Evolutionary conservation across 495 filamentous ascomycete species (phyloP).

Genomic region (Venustampulla echinocandica): DNA sequence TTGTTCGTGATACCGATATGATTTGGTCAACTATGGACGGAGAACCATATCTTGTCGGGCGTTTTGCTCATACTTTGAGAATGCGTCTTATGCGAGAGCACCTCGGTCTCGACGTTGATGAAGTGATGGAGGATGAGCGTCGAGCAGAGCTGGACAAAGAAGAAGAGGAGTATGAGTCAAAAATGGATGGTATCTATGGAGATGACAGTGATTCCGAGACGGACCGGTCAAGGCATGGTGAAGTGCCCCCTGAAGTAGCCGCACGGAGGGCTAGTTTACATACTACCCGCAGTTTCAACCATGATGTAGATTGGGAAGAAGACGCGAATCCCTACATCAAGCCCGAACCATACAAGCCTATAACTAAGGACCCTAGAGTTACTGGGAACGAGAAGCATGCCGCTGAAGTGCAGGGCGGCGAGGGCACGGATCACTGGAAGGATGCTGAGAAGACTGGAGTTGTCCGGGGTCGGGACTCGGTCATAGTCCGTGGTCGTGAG

Average conservation of each 20-base stretch:
- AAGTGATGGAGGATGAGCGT: constrained; percentile 73
- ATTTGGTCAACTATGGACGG: constrained; percentile 88
- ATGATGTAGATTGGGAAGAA: constrained; percentile 48
- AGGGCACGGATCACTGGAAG: constrained; percentile 63
- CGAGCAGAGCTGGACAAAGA: constrained; percentile 42
- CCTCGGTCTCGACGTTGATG: constrained; percentile 89
- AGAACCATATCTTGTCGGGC: constrained; percentile 76
- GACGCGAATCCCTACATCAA: constrained; percentile 31
- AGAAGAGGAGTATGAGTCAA: constrained; percentile 36
- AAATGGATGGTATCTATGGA: constrained; percentile 46
- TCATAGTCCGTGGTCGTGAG: constrained; percentile 53
- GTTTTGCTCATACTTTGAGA: constrained; percentile 87
- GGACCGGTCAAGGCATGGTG: constrained; percentile 1
- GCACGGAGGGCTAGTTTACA: constrained; percentile 32
- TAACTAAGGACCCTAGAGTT: constrained; percentile 55
- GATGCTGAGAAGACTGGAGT: constrained; percentile 44
- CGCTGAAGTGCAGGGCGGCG: constrained; percentile 69
- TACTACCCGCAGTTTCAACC: constrained; percentile 68
- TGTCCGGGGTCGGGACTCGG: constrained; percentile 57
- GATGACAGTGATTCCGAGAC: constrained; percentile 28
- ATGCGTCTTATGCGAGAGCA: constrained; percentile 96
- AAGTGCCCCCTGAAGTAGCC: constrained; percentile 15
- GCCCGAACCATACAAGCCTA: constrained; percentile 33
- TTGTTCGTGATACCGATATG: constrained; percentile 92
- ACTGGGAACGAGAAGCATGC: constrained; percentile 55